Evolutionary conservation across 2,329 filamentous ascomycete genomes (phyloP).

Genomic region (Dactylonectria estremocensis): DNA sequence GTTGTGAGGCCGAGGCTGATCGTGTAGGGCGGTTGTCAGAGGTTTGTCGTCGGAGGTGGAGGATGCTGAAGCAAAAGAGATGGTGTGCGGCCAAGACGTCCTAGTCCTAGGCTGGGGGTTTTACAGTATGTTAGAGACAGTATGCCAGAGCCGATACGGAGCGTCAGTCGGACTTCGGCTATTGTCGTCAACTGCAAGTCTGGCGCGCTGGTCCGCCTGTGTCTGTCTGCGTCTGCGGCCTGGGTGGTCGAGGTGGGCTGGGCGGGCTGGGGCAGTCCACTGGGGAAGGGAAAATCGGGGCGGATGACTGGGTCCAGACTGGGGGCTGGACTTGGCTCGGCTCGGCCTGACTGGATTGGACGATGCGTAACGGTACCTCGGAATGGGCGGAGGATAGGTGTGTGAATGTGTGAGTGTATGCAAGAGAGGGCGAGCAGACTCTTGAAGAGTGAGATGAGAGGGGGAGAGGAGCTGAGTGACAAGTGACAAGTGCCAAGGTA

Average conservation of each 20-base stretch:
- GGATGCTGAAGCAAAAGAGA: conserved; percentile 6
- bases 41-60: not conserved
- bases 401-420: not conserved
- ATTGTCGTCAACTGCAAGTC: conserved; percentile 16
- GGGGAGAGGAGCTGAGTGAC: not conserved
- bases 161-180: conserved; percentile 21
- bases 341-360: not conserved
- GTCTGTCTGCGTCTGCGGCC: not conserved
- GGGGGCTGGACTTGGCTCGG: not conserved
- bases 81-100: conserved; percentile 18
- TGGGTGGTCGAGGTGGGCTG: conserved; percentile 12
- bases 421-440: not conserved
- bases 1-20: not conserved
- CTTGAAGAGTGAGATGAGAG: not conserved
- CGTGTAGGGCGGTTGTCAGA: not conserved
- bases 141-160: conserved; percentile 12
- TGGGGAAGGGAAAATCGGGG: conserved; percentile 29
- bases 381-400: not conserved
- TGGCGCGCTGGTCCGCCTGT: not conserved
- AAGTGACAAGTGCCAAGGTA: conserved; percentile 13
- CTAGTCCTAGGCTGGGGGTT: conserved; percentile 14
- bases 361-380: not conserved
- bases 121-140: conserved; percentile 9
- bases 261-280: conserved; percentile 15
- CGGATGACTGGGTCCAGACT: conserved; percentile 9